Percentiles rank a stretch among this genome's conserved stretches.
phyloP scores from a whole-genome alignment of 257 asterid genomes.

The Cynanchum wilfordii region DNA sequence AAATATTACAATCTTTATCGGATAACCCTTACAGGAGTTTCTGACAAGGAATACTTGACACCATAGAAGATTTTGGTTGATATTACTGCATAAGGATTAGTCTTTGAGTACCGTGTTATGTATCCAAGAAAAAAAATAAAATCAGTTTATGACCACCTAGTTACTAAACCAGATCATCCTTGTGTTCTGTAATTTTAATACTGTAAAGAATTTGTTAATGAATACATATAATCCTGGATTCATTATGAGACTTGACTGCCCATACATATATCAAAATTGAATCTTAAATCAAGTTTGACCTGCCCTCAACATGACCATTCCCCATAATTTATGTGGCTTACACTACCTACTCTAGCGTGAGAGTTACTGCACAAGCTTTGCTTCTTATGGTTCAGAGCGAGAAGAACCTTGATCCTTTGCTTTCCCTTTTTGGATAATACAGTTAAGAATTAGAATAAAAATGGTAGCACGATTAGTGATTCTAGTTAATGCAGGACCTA shows the following conservation, averaged over 20 bases:
- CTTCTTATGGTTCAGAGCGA: background rate
- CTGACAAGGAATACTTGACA: background rate
- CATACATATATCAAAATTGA: background rate
- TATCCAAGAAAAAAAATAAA: background rate
- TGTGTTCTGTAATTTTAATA: background rate
- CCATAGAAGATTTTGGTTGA: background rate
- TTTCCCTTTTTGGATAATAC: background rate
- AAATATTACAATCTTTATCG: background rate
- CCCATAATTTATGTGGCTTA: background rate
- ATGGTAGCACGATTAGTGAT: background rate
- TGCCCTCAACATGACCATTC: background rate
- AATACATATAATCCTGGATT: background rate
- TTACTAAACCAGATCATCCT: background rate
- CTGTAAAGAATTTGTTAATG: background rate
- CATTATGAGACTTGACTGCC: background rate
- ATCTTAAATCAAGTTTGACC: background rate
- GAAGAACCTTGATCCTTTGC: background rate
- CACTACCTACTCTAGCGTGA: background rate
- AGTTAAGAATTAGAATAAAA: background rate
- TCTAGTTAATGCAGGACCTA: background rate
- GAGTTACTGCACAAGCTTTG: background rate
- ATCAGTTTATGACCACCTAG: background rate
- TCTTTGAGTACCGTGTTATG: background rate
- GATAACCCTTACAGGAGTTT: background rate
- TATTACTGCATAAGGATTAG: background rate